Evolutionary conservation across 306 rosid species (phyloP).

Genomic region (Cucumis cinereus): DNA sequence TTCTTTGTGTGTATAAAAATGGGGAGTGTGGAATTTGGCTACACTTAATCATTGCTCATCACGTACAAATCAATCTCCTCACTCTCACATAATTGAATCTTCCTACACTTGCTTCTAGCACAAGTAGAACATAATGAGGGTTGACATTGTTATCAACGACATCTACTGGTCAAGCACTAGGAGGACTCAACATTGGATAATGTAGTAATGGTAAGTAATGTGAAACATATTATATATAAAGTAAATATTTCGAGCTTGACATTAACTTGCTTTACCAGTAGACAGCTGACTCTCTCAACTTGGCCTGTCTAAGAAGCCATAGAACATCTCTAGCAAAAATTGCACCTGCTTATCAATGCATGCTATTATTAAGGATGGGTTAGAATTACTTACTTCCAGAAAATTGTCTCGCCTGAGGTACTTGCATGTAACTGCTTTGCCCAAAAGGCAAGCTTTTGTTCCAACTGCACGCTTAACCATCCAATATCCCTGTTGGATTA

Average conservation of each 20-base stretch:
- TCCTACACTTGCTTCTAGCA: background rate
- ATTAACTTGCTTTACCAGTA: background rate
- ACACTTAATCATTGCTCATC: too few relatives aligned
- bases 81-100: background rate
- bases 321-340: background rate
- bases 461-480: conserved; percentile 99
- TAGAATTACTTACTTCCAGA: conserved; percentile 54
- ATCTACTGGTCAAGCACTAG: background rate
- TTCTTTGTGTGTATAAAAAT: too few relatives aligned
- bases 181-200: background rate
- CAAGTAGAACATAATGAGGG: background rate
- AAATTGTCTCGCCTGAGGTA: conserved; percentile 69
- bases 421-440: conserved; percentile 89
- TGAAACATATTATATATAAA: background rate
- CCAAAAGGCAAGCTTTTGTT: conserved; percentile 92
- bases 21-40: too few relatives aligned
- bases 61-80: background rate
- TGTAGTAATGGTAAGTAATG: background rate
- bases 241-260: background rate
- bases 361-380: background rate
- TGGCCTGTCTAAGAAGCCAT: background rate
- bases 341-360: background rate
- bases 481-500: conserved; percentile 76
- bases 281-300: background rate
- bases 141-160: background rate